Evolutionary conservation across 2,329 filamentous ascomycete genomes (phyloP).

Genomic region (Scleromitrula shiraiana): DNA sequence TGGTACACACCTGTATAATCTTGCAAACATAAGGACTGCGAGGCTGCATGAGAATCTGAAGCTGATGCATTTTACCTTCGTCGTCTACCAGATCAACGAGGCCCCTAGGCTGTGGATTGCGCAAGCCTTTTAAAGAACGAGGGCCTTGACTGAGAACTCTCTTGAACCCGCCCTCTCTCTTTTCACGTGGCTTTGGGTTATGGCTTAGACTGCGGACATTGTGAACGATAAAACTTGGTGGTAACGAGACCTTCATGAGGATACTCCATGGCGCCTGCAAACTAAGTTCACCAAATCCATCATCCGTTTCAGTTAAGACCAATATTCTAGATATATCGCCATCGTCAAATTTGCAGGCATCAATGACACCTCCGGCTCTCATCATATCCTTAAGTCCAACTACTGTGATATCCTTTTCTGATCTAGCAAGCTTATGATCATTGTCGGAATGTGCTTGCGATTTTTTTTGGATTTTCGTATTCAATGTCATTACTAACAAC

Average conservation of each 20-base stretch:
- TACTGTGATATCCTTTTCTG: constrained; percentile 27
- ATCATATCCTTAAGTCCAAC: constrained; percentile 22
- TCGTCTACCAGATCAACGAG: constrained; percentile 59
- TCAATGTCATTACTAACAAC: constrained; percentile 58
- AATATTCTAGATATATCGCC: constrained; percentile 60
- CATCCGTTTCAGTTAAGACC: constrained; percentile 56
- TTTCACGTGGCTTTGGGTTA: constrained; percentile 41
- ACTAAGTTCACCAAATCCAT: constrained; percentile 58
- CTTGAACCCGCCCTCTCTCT: constrained; percentile 43
- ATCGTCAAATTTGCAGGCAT: constrained; percentile 65
- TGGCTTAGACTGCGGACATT: constrained; percentile 54
- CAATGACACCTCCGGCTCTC: constrained; percentile 57
- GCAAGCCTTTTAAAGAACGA: constrained; percentile 37
- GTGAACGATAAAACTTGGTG: constrained; percentile 47
- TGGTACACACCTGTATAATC: constrained; percentile 53
- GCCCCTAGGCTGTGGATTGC: constrained; percentile 50
- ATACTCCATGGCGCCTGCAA: constrained; percentile 70
- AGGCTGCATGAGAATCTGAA: constrained; percentile 61
- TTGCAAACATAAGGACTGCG: constrained; percentile 52
- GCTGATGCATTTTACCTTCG: constrained; percentile 54
- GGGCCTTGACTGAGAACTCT: constrained; percentile 37
- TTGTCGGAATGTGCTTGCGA: constrained; percentile 9
- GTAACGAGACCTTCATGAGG: constrained; percentile 58
- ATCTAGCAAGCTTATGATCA: constrained; percentile 20
- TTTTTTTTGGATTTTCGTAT: constrained; percentile 34